phyloP scores from a whole-genome alignment of 2,329 filamentous ascomycete genomes.

The Fonsecaea multimorphosa region DNA sequence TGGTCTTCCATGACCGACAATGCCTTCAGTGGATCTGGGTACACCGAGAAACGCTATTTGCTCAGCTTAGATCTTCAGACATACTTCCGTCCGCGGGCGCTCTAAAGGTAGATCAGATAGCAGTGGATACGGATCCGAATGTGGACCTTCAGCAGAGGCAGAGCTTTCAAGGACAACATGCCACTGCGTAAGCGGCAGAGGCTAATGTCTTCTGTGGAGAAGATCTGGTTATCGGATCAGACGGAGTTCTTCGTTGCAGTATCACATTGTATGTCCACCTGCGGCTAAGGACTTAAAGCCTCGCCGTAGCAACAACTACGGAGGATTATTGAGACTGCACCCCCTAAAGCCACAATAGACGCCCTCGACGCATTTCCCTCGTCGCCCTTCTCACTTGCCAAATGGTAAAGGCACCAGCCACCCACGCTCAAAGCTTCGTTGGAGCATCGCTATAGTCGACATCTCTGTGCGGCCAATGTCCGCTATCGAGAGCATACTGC shows the following conservation, averaged over 20 bases:
- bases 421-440: constrained; percentile 1
- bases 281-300: neutral
- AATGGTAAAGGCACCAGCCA: neutral
- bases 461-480: constrained; percentile 27
- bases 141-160: neutral
- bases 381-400: neutral
- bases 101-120: neutral
- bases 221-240: neutral
- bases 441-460: constrained; percentile 22
- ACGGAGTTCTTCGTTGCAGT: neutral
- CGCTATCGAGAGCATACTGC: constrained; percentile 29
- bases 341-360: neutral
- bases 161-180: neutral
- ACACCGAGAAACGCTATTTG: neutral
- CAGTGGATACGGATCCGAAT: neutral
- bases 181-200: neutral
- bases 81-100: neutral
- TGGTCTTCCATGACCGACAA: constrained; percentile 1
- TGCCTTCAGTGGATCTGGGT: no score
- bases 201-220: neutral
- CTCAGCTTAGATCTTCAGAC: neutral
- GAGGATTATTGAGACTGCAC: neutral
- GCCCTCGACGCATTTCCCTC: no score
- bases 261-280: neutral
- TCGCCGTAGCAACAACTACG: neutral